Evolutionary conservation across 495 filamentous ascomycete species (phyloP), one percentile per base, ranked within the genome.

Genomic region (Hypomontagnella monticulosa): DNA sequence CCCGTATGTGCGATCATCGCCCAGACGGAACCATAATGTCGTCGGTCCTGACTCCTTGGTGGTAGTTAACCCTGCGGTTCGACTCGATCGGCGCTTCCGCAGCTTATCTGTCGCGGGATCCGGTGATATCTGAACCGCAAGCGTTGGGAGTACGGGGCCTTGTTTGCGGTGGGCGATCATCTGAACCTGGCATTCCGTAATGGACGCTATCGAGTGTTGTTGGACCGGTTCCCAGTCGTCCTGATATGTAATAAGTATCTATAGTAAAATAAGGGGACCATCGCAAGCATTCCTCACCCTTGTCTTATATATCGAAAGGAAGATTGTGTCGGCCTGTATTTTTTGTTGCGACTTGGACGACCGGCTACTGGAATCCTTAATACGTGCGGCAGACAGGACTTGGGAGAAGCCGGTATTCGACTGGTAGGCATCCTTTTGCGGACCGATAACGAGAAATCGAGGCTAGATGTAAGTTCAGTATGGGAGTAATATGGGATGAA

Each of bases 1-100:
- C 32, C 63, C 59, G 20, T 69, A 66, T 10, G 69, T 67, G 15
- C 78, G 77, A 27, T 80, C 79, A n/a, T 74, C 79, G 18, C 72
- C 63, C 0, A 67, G 41, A 15, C 79, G 78, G 49, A 83, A 81
- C 70, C 75, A 75, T 3, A 83, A 61, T 3, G 74, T 78, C 4
- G 72, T 73, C 4, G 80, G 77, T 18, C 73, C 67, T 1, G 74
- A 69, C 9, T 82, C 81, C 63, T 76, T 82, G 34, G 56, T 73
- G 4, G 78, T 64, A 15, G 75, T 77, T 14, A 86, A 67, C 8
- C 79, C 79, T n/a, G 78, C 78, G 5, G 84, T 82, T 48, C 84
- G 76, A 58, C 84, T 86, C 59, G 84, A 86, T 56, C 84, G 77
- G 19, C 84, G 79, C 66, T 85, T 86, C 34, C 83, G 79, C 55